Evolutionary conservation across 371 early-diverging fungal genomes (phyloP).

Genomic region (Zopfochytrium polystomum): DNA sequence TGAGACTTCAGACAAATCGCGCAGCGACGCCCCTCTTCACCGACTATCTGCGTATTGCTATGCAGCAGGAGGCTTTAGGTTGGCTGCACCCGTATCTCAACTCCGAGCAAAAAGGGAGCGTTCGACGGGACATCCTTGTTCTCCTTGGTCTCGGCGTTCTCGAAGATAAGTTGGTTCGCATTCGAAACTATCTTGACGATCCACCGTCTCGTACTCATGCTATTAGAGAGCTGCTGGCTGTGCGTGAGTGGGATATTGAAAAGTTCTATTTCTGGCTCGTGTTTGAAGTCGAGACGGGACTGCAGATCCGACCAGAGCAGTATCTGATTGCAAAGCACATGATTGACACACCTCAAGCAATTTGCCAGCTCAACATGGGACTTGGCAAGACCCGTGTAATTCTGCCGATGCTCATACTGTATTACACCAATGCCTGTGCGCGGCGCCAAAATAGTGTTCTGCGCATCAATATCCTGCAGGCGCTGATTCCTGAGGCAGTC

Average conservation of each 20-base stretch:
- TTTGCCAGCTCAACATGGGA: slow-evolving; percentile 25
- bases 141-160: slow-evolving; percentile 4
- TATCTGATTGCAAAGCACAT: slow-evolving; percentile 13
- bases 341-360: slow-evolving; percentile 11
- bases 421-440: not conserved
- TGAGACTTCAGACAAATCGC: no score
- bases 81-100: no score
- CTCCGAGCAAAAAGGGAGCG: no score
- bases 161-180: not conserved
- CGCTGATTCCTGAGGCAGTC: slow-evolving; percentile 3
- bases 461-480: slow-evolving; percentile 8
- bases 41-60: no score
- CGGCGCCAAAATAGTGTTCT: not conserved
- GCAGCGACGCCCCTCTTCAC: no score
- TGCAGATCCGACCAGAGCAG: slow-evolving; percentile 24
- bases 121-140: no score
- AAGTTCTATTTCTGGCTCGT: slow-evolving; percentile 20
- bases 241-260: slow-evolving; percentile 8
- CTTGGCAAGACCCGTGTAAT: slow-evolving; percentile 26
- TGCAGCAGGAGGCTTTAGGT: no score
- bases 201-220: not conserved
- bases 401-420: slow-evolving; percentile 13
- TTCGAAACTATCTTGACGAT: not conserved
- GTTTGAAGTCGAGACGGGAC: slow-evolving; percentile 21
- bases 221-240: not conserved